These are phyloP conservation scores for Podaxis rugospora DNA, from an alignment of 768 basidiomycete species.

Conservation along the genomic window DNA sequence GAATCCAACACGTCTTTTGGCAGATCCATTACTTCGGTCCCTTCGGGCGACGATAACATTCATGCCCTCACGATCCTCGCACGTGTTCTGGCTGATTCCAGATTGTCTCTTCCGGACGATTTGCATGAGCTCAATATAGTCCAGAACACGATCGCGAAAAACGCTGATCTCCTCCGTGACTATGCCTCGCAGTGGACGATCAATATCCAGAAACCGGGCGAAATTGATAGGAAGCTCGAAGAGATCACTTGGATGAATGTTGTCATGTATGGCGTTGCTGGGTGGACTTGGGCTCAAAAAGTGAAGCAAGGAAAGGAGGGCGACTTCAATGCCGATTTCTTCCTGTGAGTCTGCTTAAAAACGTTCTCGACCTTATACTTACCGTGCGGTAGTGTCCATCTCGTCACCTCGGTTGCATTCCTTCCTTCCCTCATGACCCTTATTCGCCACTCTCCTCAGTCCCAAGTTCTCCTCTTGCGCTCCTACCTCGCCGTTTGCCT, in stretches of 20 bases:
- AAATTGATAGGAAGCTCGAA: slow-evolving; percentile 51
- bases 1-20: background rate
- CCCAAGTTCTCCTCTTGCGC: slow-evolving; percentile 51
- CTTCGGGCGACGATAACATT: slow-evolving; percentile 14
- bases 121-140: slow-evolving; percentile 22
- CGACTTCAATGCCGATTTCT: slow-evolving; percentile 54
- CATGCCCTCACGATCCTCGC: slow-evolving; percentile 53
- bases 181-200: slow-evolving; percentile 43
- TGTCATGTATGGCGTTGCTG: slow-evolving; percentile 54
- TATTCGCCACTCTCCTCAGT: slow-evolving; percentile 28
- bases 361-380: background rate
- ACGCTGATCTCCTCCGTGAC: slow-evolving; percentile 34
- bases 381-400: slow-evolving; percentile 45
- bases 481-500: slow-evolving; percentile 51
- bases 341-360: slow-evolving; percentile 39
- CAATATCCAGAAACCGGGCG: slow-evolving; percentile 29
- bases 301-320: slow-evolving; percentile 19
- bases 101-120: slow-evolving; percentile 23
- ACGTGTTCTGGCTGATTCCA: slow-evolving; percentile 47
- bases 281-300: slow-evolving; percentile 34
- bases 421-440: slow-evolving; percentile 42
- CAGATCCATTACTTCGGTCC: no score
- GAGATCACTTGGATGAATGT: slow-evolving; percentile 56
- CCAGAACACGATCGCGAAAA: slow-evolving; percentile 27
- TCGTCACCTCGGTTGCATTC: slow-evolving; percentile 65